Evolutionary conservation across 176 grass and related monocot species (phyloP), one percentile per base, ranked within the genome.

Genomic region (Paspalum notatum): DNA sequence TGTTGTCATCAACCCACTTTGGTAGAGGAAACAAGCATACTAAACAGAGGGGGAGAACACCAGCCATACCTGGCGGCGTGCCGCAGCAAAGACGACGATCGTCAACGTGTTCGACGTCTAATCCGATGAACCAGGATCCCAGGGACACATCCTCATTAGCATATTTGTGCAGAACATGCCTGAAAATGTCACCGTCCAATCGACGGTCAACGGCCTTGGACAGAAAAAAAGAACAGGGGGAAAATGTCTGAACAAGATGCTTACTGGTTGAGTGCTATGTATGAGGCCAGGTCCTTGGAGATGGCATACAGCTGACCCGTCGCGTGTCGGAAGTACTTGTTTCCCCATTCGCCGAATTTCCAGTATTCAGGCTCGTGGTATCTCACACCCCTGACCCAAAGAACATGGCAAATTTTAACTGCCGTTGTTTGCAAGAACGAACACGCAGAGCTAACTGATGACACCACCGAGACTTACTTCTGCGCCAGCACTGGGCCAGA

Each of bases 401-500:
- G 42, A 5, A 50, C 3, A 40, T 32, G 0, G 0, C 68, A 20
- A 7, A 51, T 18, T 51, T 65, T 46, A 40, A n/a, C 56, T 59
- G 26, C 27, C 38, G 42, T 5, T 12, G 45, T 66, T 50, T 46
- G 39, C 1, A 9, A 44, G 48, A 55, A 25, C 62, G 67, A 79
- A 67, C 18, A 52, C 5, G 6, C 6, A 78, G 10, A 22, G 21
- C 18, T 71, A 4, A 45, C 17, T 68, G 4, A 16, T 22, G 73
- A 13, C 25, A 69, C 17, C 25, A 27, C 40, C 1, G 45, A 50
- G 46, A 66, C 91, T 87, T 94, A 98, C 95, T 98, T 89, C 85
- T 98, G 92, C 81, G 95, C 92, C 4, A 94, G 78, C 37, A 98
- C 95, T 32, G 92, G 92, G 15, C 92, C 95, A 37, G 92, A 91